Evolutionary conservation across 2,329 filamentous ascomycete species (phyloP).

Genomic region (Diaporthe ampelina): DNA sequence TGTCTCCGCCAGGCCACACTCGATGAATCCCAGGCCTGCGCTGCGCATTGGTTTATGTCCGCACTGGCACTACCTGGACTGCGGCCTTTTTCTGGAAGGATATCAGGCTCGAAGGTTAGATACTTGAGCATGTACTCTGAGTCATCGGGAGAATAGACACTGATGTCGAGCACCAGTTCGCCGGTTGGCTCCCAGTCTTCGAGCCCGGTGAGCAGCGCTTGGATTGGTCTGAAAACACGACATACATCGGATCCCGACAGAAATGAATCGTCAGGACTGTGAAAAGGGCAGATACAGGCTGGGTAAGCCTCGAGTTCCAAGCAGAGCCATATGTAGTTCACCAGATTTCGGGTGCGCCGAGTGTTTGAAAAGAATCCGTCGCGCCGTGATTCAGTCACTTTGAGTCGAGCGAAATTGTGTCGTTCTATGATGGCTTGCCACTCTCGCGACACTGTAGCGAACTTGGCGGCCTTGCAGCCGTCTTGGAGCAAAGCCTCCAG

Average conservation of each 20-base stretch:
- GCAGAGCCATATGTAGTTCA: slow-evolving; percentile 49
- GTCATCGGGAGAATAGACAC: slow-evolving; percentile 2
- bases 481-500: slow-evolving; percentile 44
- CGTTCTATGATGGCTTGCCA: slow-evolving; percentile 50
- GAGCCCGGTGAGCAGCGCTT: slow-evolving; percentile 46
- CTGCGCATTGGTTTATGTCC: too few species aligned
- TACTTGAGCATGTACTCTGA: background rate
- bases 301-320: slow-evolving; percentile 49
- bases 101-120: background rate
- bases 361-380: slow-evolving; percentile 47
- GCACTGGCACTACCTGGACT: background rate
- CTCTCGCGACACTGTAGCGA: slow-evolving; percentile 50
- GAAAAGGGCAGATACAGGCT: slow-evolving; percentile 37
- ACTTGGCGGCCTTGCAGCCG: slow-evolving; percentile 43
- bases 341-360: slow-evolving; percentile 47
- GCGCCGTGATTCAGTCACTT: slow-evolving; percentile 48
- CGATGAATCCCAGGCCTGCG: too few species aligned
- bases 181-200: slow-evolving; percentile 46
- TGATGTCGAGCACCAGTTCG: slow-evolving; percentile 1
- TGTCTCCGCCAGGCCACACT: too few species aligned
- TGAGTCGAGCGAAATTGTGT: slow-evolving; percentile 49
- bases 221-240: slow-evolving; percentile 42
- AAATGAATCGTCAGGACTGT: too few species aligned
- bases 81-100: background rate
- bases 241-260: background rate